Evolutionary conservation across 148 eudicot species (phyloP).

Genomic region (Dysphania ambrosioides): DNA sequence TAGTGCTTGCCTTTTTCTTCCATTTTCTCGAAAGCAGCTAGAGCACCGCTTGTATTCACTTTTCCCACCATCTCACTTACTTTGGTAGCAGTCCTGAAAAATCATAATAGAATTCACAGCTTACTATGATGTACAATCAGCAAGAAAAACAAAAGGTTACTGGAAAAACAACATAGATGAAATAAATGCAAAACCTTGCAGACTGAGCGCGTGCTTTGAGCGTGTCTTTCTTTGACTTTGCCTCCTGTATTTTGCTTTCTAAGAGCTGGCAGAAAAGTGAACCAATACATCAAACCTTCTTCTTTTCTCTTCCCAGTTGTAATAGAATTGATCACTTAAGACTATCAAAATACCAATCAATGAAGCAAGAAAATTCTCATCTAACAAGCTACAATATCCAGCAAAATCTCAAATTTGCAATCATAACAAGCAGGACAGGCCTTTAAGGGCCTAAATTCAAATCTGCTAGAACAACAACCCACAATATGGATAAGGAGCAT

Average conservation of each 20-base stretch:
- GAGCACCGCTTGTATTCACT: constrained; percentile 94
- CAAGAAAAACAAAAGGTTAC: neutral
- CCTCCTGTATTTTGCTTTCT: constrained; percentile 98
- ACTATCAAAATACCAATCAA: neutral
- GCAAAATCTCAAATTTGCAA: too few relatives aligned
- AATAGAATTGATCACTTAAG: neutral
- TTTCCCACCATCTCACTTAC: constrained; percentile 91
- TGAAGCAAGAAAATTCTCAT: neutral
- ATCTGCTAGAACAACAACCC: neutral
- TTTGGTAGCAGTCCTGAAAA: constrained; percentile 82
- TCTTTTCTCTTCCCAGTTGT: neutral
- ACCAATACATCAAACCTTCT: neutral
- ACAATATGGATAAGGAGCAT: neutral
- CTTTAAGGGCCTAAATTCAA: neutral
- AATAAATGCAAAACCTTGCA: constrained; percentile 56
- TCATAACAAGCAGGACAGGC: neutral
- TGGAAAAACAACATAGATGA: too few relatives aligned
- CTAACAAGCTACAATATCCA: neutral
- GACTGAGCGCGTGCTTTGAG: constrained; percentile 97
- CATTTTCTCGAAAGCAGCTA: constrained; percentile 97
- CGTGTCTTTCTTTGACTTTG: constrained; percentile 91
- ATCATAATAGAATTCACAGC: constrained; percentile 5
- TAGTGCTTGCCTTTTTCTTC: constrained; percentile 77
- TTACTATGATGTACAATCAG: constrained; percentile 11
- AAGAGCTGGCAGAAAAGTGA: constrained; percentile 52